Percentiles rank a stretch among this genome's conserved stretches.
phyloP scores from a whole-genome alignment of 805 yeast genomes.

The Maudiozyma barnettii region DNA sequence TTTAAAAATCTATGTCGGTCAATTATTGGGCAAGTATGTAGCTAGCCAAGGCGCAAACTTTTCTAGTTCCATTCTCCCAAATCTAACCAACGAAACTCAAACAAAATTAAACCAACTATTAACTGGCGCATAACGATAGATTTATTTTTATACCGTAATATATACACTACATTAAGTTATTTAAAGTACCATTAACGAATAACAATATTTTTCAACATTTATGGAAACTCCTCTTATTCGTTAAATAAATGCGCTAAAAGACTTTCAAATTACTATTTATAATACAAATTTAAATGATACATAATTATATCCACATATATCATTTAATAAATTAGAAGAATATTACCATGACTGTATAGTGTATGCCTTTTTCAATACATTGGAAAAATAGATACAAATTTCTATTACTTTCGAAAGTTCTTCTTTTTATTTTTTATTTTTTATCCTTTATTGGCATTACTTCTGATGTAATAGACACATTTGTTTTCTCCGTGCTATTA shows the following conservation, averaged over 20 bases:
- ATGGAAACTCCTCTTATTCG: too few relatives aligned
- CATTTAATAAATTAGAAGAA: background rate
- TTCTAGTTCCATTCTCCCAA: conserved; percentile 16
- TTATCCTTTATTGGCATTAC: background rate
- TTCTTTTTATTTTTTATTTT: background rate
- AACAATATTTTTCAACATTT: background rate
- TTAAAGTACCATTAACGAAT: background rate
- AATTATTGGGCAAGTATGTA: conserved; percentile 17
- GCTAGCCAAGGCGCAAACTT: conserved; percentile 13
- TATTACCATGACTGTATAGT: background rate
- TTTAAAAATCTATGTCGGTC: conserved; percentile 15
- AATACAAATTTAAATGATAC: background rate
- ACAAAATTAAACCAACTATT: conserved; percentile 19
- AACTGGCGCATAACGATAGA: conserved; percentile 1
- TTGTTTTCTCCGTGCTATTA: background rate
- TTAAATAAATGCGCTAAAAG: too few relatives aligned
- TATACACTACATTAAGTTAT: background rate
- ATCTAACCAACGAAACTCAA: conserved; percentile 22
- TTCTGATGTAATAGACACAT: background rate
- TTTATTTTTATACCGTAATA: background rate
- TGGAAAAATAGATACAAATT: too few relatives aligned
- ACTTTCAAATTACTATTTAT: background rate
- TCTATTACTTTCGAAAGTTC: background rate
- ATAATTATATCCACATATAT: background rate
- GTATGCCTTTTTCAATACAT: background rate